Percentiles rank a stretch among this genome's conserved stretches.
Conservation (phyloP, 768 basidiomycete species). For the Suillus lakei region DNA sequence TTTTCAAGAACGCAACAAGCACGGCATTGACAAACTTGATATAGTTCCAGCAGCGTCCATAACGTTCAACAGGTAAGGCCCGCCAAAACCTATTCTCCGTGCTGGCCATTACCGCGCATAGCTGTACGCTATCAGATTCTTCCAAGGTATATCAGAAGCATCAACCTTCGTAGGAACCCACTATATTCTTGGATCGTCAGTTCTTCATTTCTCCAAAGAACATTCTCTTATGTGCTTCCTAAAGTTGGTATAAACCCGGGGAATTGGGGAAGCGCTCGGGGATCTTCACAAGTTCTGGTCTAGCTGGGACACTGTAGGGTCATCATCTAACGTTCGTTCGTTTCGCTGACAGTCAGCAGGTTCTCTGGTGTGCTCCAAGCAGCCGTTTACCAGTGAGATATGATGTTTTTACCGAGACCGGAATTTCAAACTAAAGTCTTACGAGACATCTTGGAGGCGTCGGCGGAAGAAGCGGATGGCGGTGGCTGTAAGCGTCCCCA, state of each 20-base stretch:
- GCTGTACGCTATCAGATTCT: constrained; percentile 73
- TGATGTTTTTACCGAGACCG: background rate
- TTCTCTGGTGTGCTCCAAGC: constrained; percentile 72
- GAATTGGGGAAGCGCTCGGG: constrained; percentile 76
- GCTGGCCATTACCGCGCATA: constrained; percentile 25
- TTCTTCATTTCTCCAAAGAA: constrained; percentile 17
- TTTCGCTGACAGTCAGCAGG: constrained; percentile 34
- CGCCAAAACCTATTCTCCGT: background rate
- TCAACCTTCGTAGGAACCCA: constrained; percentile 81
- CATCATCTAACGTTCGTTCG: background rate
- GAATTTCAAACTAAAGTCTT: background rate
- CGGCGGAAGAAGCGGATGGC: constrained; percentile 64
- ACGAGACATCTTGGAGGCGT: constrained; percentile 56
- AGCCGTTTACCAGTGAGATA: constrained; percentile 56
- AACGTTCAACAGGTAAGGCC: constrained; percentile 57
- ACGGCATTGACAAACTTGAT: background rate
- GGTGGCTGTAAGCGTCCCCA: constrained; percentile 58
- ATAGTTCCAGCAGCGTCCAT: constrained; percentile 58
- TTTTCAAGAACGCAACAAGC: background rate
- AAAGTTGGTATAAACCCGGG: constrained; percentile 70
- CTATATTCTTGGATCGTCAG: constrained; percentile 73
- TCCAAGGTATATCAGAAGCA: constrained; percentile 74
- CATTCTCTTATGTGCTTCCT: constrained; percentile 1
- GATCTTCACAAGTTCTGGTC: constrained; percentile 69
- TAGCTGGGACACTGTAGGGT: constrained; percentile 62